These are phyloP conservation scores for Camellia japonica DNA, from an alignment of 148 eudicot species.

Conservation along the genomic window DNA sequence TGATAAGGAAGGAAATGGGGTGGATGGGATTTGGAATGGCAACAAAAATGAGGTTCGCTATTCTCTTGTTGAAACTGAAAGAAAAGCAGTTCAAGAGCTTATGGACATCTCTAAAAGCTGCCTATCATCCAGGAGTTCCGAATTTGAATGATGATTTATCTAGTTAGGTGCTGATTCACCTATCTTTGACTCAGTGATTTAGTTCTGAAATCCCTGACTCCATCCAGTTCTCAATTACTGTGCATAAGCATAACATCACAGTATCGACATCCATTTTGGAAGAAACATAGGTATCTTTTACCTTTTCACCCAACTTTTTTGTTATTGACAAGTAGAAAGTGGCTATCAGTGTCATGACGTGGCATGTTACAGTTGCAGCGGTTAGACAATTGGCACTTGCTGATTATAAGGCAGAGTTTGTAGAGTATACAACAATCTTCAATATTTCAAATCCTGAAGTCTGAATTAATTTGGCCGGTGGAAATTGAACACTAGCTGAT, in stretches of 20 bases:
- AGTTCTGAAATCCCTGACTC: background rate
- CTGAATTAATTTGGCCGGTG: background rate
- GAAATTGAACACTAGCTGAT: background rate
- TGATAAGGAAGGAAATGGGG: conserved; percentile 9
- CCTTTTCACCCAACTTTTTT: background rate
- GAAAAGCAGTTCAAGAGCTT: conserved; percentile 15
- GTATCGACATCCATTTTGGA: background rate
- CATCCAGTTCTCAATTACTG: background rate
- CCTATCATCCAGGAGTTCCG: conserved; percentile 4
- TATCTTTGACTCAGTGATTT: background rate
- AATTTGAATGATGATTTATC: conserved; percentile 3
- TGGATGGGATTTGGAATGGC: conserved; percentile 18
- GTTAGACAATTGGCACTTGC: conserved; percentile 2
- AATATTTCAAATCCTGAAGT: background rate
- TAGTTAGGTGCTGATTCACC: conserved; percentile 7
- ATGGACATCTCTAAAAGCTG: conserved; percentile 23
- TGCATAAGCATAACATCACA: conserved; percentile 5
- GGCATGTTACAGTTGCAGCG: background rate
- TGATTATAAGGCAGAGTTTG: background rate
- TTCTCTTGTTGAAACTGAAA: conserved; percentile 19
- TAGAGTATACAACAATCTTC: conserved; percentile 11
- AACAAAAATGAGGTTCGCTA: background rate
- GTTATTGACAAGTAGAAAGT: background rate
- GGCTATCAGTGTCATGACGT: background rate
- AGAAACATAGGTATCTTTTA: background rate